Base-by-base conservation (phyloP, 2,329 filamentous ascomycete species). In the Penicillium thymicola region DNA sequence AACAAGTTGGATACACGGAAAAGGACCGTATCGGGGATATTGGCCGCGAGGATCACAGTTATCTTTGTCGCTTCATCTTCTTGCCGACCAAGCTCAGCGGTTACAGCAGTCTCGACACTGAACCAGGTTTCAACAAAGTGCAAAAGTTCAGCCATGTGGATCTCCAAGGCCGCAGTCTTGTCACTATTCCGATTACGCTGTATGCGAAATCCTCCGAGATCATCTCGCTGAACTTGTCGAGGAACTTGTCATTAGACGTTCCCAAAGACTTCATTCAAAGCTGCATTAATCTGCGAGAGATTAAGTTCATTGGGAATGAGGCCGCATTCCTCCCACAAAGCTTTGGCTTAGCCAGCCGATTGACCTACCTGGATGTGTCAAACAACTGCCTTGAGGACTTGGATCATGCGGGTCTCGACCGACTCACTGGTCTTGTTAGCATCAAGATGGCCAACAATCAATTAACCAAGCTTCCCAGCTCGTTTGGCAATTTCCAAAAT, bases 191-290 rank as follows among this genome's bases (percentile, higher is more conserved):
- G 4, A 96, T 99, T 64, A 89, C 88, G 0, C 84, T 99, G 11
- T 97, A 97, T 75, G 90, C 90, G 59, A 95, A 92, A 72, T 90
- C 93, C 0, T 82, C 85, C 11, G 94, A 99, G 69, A 97, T 99
- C 65, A 93, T 96, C 54, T 95, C 92, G 0, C 82, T 99, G 38
- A 97, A 99, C 69, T 80, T 99, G 10, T 97, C 94, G 1, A 85
- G 90, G 37, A 99, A 99, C 66, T 78, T 97, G 43, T 94, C 92
- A 0, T 81, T 99, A 28, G 91, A 97, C 66, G 87, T 99, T 14
- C 94, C 94, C 0, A 91, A 92, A 69, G 94, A 99, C 73, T 99
- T 99, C 70, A 92, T 99, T 54, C 91, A 96, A 71, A 89, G 90
- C 28, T 99, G 94, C 76, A 86, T 88, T 65, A 92, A 93, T 68